phyloP scores from a whole-genome alignment of 352 stramenopile genomes.

The Phytophthora rubi region DNA sequence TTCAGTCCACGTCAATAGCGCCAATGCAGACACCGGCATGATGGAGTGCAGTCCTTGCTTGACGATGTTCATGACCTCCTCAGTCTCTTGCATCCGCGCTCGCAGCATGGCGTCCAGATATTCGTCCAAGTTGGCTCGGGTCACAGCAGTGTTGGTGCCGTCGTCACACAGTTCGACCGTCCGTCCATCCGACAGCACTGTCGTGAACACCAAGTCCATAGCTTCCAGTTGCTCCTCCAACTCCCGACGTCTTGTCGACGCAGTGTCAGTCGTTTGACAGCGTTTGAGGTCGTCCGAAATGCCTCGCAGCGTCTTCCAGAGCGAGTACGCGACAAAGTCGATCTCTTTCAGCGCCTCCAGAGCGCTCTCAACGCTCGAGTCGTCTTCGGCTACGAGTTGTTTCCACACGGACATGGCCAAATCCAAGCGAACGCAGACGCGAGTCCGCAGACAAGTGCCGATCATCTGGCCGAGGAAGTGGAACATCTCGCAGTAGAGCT shows the following conservation, averaged over 20 bases:
- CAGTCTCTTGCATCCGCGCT: conserved; percentile 49
- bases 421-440: conserved; percentile 79
- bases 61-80: conserved; percentile 67
- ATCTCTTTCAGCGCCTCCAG: conserved; percentile 66
- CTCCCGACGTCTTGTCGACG: neutral
- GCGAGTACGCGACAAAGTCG: conserved; percentile 63
- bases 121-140: conserved; percentile 48
- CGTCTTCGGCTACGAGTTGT: conserved; percentile 61
- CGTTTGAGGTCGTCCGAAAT: conserved; percentile 37
- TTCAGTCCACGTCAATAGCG: conserved; percentile 69
- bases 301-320: conserved; percentile 53
- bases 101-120: conserved; percentile 58
- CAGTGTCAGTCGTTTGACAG: neutral
- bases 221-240: conserved; percentile 57
- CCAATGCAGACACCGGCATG: conserved; percentile 64
- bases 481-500: conserved; percentile 86
- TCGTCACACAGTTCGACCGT: conserved; percentile 50
- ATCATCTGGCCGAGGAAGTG: conserved; percentile 92
- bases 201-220: conserved; percentile 82
- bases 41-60: conserved; percentile 83
- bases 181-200: conserved; percentile 69
- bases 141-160: conserved; percentile 49
- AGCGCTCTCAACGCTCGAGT: conserved; percentile 37
- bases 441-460: conserved; percentile 84
- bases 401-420: conserved; percentile 79